These are phyloP conservation scores for Pseudogymnoascus pannorum DNA, from an alignment of 2,329 filamentous ascomycete genomes.

Conservation along the genomic window DNA sequence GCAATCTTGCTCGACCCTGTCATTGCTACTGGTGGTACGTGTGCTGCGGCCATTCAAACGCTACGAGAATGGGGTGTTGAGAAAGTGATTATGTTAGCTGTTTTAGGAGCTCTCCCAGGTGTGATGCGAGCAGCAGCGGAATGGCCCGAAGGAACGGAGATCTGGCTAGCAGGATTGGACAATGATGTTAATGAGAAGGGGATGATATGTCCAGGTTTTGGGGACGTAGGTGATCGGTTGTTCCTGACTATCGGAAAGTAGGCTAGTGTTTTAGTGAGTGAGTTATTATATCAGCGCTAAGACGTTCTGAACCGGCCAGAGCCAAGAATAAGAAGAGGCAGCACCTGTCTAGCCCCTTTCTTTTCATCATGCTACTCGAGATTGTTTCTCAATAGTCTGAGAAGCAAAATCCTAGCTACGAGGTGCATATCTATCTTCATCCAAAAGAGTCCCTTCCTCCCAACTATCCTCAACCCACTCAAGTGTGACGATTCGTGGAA, in stretches of 20 bases:
- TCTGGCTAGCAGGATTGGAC: conserved; percentile 82
- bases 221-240: conserved; percentile 83
- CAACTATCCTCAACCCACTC: conserved; percentile 77
- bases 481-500: conserved; percentile 62
- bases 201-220: conserved; percentile 86
- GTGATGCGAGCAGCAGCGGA: conserved; percentile 62
- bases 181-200: conserved; percentile 64
- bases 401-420: background rate
- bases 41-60: conserved; percentile 81
- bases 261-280: background rate
- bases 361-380: background rate
- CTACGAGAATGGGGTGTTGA: conserved; percentile 87
- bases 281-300: background rate
- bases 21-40: conserved; percentile 88
- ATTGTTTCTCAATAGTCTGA: background rate
- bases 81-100: conserved; percentile 66
- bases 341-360: background rate
- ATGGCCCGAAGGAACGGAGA: conserved; percentile 69
- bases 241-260: conserved; percentile 85
- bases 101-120: conserved; percentile 69
- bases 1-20: conserved; percentile 87
- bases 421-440: conserved; percentile 59
- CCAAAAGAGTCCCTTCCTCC: conserved; percentile 67
- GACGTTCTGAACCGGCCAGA: background rate
- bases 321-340: background rate